Conservation (phyloP, 768 basidiomycete genomes). For the Pulveroboletus sp. region DNA sequence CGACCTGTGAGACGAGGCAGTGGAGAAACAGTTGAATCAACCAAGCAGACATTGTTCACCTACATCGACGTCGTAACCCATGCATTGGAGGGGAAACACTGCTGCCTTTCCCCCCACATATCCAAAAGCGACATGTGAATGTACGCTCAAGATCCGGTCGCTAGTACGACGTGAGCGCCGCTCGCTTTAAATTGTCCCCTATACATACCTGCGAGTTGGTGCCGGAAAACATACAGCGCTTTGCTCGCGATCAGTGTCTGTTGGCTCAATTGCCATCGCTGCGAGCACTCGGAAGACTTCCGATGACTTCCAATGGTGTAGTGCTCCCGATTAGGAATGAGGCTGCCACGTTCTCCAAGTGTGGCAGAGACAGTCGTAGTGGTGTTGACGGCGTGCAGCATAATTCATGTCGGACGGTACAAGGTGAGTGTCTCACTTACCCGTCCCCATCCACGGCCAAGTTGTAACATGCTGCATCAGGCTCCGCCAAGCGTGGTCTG, state of each 20-base stretch:
- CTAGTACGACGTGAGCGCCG: slow-evolving; percentile 10
- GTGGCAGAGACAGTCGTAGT: background rate
- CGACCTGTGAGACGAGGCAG: slow-evolving; percentile 43
- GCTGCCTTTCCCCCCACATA: slow-evolving; percentile 89
- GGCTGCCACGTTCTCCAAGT: slow-evolving; percentile 1
- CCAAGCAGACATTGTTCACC: slow-evolving; percentile 21
- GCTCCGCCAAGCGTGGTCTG: slow-evolving; percentile 78
- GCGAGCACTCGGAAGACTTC: no score
- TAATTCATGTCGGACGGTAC: slow-evolving; percentile 54
- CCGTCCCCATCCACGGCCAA: background rate
- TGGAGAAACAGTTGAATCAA: background rate
- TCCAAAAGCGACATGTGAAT: slow-evolving; percentile 90
- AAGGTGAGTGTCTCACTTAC: slow-evolving; percentile 35
- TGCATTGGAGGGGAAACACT: slow-evolving; percentile 71
- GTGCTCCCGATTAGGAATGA: slow-evolving; percentile 5
- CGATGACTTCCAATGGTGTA: background rate
- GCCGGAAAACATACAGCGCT: background rate
- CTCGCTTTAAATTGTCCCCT: background rate
- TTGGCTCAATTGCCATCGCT: slow-evolving; percentile 3
- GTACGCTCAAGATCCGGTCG: slow-evolving; percentile 78
- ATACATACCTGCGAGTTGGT: slow-evolving; percentile 8
- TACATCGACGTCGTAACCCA: slow-evolving; percentile 96
- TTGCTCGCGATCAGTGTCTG: background rate
- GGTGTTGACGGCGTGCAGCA: background rate
- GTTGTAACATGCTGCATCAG: slow-evolving; percentile 34